Conservation (phyloP, 2,329 filamentous ascomycete genomes). For the Neofusicoccum cordaticola region DNA sequence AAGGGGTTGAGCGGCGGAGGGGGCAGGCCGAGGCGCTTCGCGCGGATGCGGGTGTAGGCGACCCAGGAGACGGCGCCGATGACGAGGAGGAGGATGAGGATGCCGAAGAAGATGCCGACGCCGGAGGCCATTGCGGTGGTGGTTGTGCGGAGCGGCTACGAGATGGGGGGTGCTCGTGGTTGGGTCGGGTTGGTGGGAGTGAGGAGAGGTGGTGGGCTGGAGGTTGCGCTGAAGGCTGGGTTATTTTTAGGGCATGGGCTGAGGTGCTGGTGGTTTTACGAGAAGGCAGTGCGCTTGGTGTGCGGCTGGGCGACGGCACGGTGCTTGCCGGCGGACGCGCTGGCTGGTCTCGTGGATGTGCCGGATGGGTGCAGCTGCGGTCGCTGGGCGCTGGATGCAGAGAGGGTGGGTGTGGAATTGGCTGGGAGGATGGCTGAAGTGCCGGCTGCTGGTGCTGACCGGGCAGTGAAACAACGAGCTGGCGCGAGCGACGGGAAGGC, state of each 20-base stretch:
- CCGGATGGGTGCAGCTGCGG: background rate
- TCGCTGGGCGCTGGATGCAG: background rate
- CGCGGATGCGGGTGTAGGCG: slow-evolving; percentile 71
- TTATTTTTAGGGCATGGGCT: slow-evolving; percentile 14
- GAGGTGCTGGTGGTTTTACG: background rate
- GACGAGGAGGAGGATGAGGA: slow-evolving; percentile 71
- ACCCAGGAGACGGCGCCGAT: slow-evolving; percentile 62
- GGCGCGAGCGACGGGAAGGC: background rate
- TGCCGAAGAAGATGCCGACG: slow-evolving; percentile 45
- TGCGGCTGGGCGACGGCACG: background rate
- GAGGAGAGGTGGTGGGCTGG: background rate
- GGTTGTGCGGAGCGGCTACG: background rate
- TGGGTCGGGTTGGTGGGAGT: background rate
- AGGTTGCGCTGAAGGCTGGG: background rate
- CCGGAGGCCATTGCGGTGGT: slow-evolving; percentile 10
- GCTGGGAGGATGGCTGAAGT: background rate
- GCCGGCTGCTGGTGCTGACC: background rate
- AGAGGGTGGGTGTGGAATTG: background rate
- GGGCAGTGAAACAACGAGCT: slow-evolving; percentile 1
- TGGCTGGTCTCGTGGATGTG: background rate
- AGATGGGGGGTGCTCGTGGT: background rate
- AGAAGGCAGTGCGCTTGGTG: background rate
- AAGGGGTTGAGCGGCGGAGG: slow-evolving; percentile 72
- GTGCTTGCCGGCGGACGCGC: background rate
- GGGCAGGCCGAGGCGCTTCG: slow-evolving; percentile 71